Evolutionary conservation across 306 rosid genomes (phyloP).

Genomic region (Castanopsis chinensis): DNA sequence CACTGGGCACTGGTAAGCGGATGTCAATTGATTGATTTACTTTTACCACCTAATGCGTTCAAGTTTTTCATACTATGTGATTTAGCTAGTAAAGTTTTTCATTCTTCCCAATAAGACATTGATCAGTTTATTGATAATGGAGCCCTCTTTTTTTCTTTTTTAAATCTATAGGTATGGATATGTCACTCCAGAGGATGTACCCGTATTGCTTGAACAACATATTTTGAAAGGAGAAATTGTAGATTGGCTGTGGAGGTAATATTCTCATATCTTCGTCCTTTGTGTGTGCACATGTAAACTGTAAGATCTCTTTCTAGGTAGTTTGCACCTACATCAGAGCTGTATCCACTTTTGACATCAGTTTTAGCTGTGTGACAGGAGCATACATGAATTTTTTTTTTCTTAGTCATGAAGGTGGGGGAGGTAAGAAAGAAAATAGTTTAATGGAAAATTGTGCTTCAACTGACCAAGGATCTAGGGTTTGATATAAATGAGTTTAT

Average conservation of each 20-base stretch:
- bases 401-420: neutral
- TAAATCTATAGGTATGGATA: conserved; percentile 73
- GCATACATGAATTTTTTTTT: neutral
- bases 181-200: conserved; percentile 84
- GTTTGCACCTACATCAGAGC: neutral
- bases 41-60: neutral
- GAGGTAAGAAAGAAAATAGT: neutral
- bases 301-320: neutral
- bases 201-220: conserved; percentile 74
- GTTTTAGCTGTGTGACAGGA: neutral
- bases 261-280: neutral
- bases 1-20: conserved; percentile 83
- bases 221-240: conserved; percentile 64
- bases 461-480: neutral
- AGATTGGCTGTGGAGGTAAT: conserved; percentile 81
- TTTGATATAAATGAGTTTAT: neutral
- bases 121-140: conserved; percentile 4
- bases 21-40: neutral
- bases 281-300: neutral
- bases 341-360: neutral
- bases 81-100: neutral
- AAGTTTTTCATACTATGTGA: neutral
- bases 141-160: neutral
- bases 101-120: neutral
- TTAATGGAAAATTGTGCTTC: neutral